Evolutionary conservation across 306 rosid genomes (phyloP), one percentile per base, ranked within the genome.

Genomic region (Quercus dentata): DNA sequence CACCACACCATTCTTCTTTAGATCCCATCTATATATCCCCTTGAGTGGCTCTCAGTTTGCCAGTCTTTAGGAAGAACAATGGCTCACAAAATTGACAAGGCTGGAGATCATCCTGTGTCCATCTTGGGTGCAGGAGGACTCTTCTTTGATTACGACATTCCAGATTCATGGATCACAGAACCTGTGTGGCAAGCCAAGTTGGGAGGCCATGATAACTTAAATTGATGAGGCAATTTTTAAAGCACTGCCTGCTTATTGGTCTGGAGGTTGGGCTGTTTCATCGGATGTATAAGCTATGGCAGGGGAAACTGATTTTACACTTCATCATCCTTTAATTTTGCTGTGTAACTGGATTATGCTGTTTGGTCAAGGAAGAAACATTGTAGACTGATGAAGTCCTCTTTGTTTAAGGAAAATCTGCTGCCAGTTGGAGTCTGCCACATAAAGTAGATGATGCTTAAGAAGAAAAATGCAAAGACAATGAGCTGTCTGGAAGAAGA

Each of bases 21-120:
- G 78, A 80, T 61, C 90, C 85, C 76, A 87, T 91, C 69, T 88
- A 85, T 20, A 68, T 94, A 71, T 92, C 91, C 75, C 91, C 93
- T 9, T 92, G 74, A 85, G 77, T 69, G 86, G 49, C 65, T 46
- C 63, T 15, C 14, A 59, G 75, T 56, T 23, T 77, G 65, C 25
- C 63, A 76, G 65, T 58, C 58, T n/a, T 35, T 30, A 62, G 78
- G 33, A 33, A 69, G 33, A 68, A 31, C 75, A 76, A 55, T 52
- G 76, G 71, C 76, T 77, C 52, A 14, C 69, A 71, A 69, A 75
- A 35, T 46, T n/a, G 73, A 33, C 27, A 35, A 35, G 52, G 52
- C 51, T 31, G 25, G 51, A 4, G 15, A 18, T 67, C 52, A 31
- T 67, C 51, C 27, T 5, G 52, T 6, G 51, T 63, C 41, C 27